These are phyloP conservation scores for Periconia macrospinosa DNA, from an alignment of 2,329 filamentous ascomycete genomes.

Conservation along the genomic window DNA sequence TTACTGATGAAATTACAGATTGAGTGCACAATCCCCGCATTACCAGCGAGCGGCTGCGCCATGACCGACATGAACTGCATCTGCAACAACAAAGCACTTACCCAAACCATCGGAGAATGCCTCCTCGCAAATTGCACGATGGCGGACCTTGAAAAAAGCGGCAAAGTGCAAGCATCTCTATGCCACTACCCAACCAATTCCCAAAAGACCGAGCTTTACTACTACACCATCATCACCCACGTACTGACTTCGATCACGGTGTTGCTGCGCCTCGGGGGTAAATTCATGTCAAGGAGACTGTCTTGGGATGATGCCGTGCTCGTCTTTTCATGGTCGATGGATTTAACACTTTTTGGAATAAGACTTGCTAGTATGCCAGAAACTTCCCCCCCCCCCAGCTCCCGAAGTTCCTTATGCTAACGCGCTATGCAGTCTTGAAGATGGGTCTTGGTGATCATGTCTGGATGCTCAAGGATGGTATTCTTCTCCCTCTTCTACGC, in stretches of 20 bases:
- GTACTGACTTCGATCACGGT: conserved; percentile 17
- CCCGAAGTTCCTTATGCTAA: not conserved
- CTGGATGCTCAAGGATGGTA: conserved; percentile 15
- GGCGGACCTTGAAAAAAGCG: conserved; percentile 18
- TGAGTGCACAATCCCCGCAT: conserved; percentile 15
- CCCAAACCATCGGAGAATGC: conserved; percentile 9
- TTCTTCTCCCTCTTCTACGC: conserved; percentile 8
- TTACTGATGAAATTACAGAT: conserved; percentile 12
- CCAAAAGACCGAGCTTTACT: conserved; percentile 7
- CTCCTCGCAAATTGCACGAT: conserved; percentile 27
- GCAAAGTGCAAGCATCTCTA: conserved; percentile 23
- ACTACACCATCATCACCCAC: conserved; percentile 16
- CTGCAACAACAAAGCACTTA: conserved; percentile 13
- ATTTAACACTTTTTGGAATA: conserved; percentile 20
- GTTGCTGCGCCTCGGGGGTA: conserved; percentile 14
- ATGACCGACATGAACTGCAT: conserved; percentile 17
- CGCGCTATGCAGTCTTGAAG: conserved; percentile 12
- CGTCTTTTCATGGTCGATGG: conserved; percentile 16
- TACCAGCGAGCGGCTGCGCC: conserved; percentile 16
- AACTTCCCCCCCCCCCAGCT: no score
- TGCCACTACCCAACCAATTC: conserved; percentile 22
- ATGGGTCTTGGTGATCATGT: conserved; percentile 28
- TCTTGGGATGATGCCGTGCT: conserved; percentile 23
- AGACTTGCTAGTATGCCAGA: conserved; percentile 19
- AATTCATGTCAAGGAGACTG: conserved; percentile 16